Percentiles rank a stretch among this genome's conserved stretches.
Conservation (phyloP, 495 filamentous ascomycete genomes). For the Parathielavia hyrcaniae region DNA sequence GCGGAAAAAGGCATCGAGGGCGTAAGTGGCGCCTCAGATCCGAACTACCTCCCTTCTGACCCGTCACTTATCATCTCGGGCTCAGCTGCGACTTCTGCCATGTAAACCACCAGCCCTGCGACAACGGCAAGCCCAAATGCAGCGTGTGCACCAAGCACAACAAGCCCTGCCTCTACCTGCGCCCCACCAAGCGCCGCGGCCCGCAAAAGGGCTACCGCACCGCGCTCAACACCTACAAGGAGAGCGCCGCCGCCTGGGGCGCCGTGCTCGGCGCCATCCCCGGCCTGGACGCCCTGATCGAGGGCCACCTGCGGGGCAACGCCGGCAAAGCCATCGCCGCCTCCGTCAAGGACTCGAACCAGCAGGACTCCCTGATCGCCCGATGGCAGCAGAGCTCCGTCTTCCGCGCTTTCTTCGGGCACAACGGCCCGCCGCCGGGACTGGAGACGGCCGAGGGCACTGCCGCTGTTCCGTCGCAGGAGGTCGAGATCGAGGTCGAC, state of each 20-base stretch:
- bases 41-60: background rate
- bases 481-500: constrained; percentile 13
- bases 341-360: constrained; percentile 33
- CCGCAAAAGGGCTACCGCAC: constrained; percentile 37
- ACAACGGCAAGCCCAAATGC: constrained; percentile 37
- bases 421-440: constrained; percentile 22
- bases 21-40: constrained; percentile 23
- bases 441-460: background rate
- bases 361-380: constrained; percentile 32
- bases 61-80: background rate
- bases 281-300: constrained; percentile 34
- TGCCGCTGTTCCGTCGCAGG: constrained; percentile 4
- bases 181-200: constrained; percentile 36
- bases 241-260: constrained; percentile 38
- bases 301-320: constrained; percentile 29
- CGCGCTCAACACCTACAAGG: constrained; percentile 38
- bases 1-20: constrained; percentile 36
- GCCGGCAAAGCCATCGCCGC: constrained; percentile 25
- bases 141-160: constrained; percentile 35
- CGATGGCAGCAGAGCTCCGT: constrained; percentile 34
- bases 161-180: constrained; percentile 34
- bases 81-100: constrained; percentile 37
- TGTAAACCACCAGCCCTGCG: constrained; percentile 38
- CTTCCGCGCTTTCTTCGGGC: constrained; percentile 34
- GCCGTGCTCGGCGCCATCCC: constrained; percentile 34